phyloP scores from a whole-genome alignment of 1,284 basidiomycete genomes.

The Ganoderma sp. region DNA sequence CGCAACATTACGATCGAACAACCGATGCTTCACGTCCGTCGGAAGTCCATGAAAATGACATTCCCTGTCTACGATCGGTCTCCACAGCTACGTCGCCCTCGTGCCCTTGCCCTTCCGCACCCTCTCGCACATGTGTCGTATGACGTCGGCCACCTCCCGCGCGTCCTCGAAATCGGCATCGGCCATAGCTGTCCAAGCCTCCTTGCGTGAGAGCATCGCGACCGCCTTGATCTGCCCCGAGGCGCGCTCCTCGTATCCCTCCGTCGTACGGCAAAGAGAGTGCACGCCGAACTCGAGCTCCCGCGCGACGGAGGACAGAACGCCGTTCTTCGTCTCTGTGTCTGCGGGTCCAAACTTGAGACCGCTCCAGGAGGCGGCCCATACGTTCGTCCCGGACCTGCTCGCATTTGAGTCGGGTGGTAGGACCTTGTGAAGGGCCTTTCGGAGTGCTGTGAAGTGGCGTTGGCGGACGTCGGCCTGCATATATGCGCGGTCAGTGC shows the following conservation, averaged over 20 bases:
- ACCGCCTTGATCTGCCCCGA: slow-evolving; percentile 41
- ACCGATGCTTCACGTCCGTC: background rate
- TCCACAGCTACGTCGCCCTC: background rate
- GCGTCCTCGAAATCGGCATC: slow-evolving; percentile 47
- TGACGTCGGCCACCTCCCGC: slow-evolving; percentile 44
- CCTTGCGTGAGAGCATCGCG: slow-evolving; percentile 36
- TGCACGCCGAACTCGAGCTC: slow-evolving; percentile 53
- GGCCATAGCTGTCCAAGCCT: slow-evolving; percentile 34
- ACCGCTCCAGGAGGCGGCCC: slow-evolving; percentile 12
- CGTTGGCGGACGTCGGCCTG: slow-evolving; percentile 43
- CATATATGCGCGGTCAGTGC: background rate
- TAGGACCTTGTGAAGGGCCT: slow-evolving; percentile 44
- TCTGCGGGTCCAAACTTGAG: background rate
- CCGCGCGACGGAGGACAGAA: slow-evolving; percentile 45
- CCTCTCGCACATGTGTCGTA: slow-evolving; percentile 37
- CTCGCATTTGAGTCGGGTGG: slow-evolving; percentile 24
- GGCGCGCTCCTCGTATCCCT: slow-evolving; percentile 51
- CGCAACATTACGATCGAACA: background rate
- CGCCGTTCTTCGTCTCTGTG: slow-evolving; percentile 18
- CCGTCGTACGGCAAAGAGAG: slow-evolving; percentile 51
- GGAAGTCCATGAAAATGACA: background rate
- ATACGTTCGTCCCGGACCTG: slow-evolving; percentile 15
- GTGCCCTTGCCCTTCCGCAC: slow-evolving; percentile 16
- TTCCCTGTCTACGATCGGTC: background rate
- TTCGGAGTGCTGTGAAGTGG: slow-evolving; percentile 41